Base-by-base conservation (phyloP, 306 rosid species). In the Crataegus laevigata region DNA sequence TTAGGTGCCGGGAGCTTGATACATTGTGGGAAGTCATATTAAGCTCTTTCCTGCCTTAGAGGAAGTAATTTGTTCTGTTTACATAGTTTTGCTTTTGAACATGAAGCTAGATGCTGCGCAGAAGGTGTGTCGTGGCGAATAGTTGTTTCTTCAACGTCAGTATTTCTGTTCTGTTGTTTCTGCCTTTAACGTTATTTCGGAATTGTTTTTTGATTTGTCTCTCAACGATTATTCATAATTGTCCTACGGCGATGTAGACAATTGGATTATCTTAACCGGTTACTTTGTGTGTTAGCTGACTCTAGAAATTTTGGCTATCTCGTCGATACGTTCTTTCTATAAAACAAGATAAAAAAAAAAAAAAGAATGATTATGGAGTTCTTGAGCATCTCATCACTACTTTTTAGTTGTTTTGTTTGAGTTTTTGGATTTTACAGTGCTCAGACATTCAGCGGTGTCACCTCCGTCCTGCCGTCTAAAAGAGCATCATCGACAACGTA, bases 21-120 rank as follows among this genome's bases (percentile, higher is more conserved):
- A 81, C 98, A 91, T 77, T 93, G 94, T 88, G 96, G 98, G 61
- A 93, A 91, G 88, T 89, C 93, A 79, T 88, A 93, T 80, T 93
- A 61, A 87, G 69, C 19, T 36, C 52, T 68, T 54, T 38, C 21
- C 29, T 30, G 63, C 36, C 6, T 61, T 34, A 70, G 74, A 25
- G 22, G 51, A 69, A 70, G 68, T 64, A 21, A n/a, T 70, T 68
- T 68, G 30, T 70, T 67, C 61, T 70, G 73, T 78, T 51, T 71
- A 71, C 77, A 30, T 70, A 19, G 68, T 73, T 70, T 34, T 43
- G 71, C 55, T 3, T 59, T 22, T 36, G 26, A 26, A 18, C 43
- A 54, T 38, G 67, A 22, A 36, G 61, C 22, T 14, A 45, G 66
- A 17, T 61, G 40, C 36, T 71, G 15, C 10, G 50, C 28, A 79